Base-by-base conservation (phyloP, 169 alveolate species). In the Plasmodium reichenowi region DNA sequence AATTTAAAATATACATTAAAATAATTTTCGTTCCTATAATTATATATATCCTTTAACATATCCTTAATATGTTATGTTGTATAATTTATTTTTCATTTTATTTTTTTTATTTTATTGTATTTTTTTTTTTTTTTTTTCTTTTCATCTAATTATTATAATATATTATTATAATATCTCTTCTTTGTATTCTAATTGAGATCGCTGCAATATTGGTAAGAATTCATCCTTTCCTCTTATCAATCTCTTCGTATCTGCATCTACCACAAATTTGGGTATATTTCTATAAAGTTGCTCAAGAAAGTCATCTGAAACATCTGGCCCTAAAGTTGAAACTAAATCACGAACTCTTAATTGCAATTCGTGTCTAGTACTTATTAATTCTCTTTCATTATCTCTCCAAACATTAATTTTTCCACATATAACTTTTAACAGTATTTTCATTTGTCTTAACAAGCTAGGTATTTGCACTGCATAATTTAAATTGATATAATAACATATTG, bases 361-460 rank as follows among this genome's bases (percentile, higher is more conserved):
- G 54, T 94, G 94, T 26, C 98, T 91, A 80, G 92, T 94, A 52
- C 96, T 95, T 71, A 96, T 93, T 54, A 96, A 88, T 56, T 95
- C 97, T 64, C 97, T 74, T 66, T 96, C 98, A 17, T 93, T 95
- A 70, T 96, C 98, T 54, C 98, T 96, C 96, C 97, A 94, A 13
- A 95, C 93, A 67, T 96, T 96, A 32, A 96, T 93, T 67, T 78
- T 94, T 64, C 96, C 96, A 85, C 93, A 76, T 52, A 94, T 60
- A 17, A 94, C 93, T 50, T 92, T 68, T 26, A 93, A 93, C 32
- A 54, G 86, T 47, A 94, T 92, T 75, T 89, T 93, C 78, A 94
- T 62, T 74, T 73, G 97, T 70, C 96, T 92, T 88, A 89, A 83
- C 68, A 88, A 88, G 89, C 66, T 75, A 43, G 95, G 96, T 43